A percentile compares a stretch with the other conserved stretches of the same genome.
phyloP scores from a whole-genome alignment of 768 basidiomycete genomes.

The Termitomyces sp. region DNA sequence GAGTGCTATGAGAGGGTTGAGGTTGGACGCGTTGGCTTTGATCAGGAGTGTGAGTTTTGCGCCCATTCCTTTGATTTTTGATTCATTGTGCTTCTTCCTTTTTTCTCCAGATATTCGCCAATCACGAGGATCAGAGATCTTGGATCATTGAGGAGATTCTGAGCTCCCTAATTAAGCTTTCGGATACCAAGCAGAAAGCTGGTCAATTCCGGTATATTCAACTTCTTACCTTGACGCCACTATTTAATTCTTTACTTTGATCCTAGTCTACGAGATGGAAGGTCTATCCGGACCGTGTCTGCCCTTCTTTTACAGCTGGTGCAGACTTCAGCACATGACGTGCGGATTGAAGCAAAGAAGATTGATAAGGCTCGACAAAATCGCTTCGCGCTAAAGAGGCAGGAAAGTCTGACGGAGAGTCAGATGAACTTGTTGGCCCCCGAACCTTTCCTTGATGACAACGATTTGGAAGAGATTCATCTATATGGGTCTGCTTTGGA shows the following conservation, averaged over 20 bases:
- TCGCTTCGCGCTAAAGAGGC: constrained; percentile 54
- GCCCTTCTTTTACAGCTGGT: constrained; percentile 94
- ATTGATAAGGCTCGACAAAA: constrained; percentile 63
- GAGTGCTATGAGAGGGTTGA: constrained; percentile 76
- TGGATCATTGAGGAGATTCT: constrained; percentile 99
- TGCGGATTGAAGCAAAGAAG: constrained; percentile 63
- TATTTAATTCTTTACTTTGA: not conserved
- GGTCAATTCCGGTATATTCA: constrained; percentile 74
- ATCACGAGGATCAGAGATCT: constrained; percentile 83
- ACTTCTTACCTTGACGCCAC: not conserved
- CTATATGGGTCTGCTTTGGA: constrained; percentile 73
- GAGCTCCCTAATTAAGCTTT: constrained; percentile 83
- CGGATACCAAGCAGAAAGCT: constrained; percentile 85
- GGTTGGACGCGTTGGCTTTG: constrained; percentile 78
- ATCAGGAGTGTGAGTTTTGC: constrained; percentile 71
- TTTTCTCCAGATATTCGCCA: constrained; percentile 77
- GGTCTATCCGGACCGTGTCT: constrained; percentile 89
- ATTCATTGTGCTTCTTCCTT: not conserved
- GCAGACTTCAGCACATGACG: constrained; percentile 89
- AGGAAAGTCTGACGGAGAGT: constrained; percentile 57
- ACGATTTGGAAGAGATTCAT: constrained; percentile 69
- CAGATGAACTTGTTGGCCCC: constrained; percentile 25
- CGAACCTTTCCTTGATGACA: constrained; percentile 62
- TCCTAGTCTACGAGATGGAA: constrained; percentile 79
- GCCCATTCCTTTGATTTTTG: not conserved